phyloP scores from a whole-genome alignment of 1,284 basidiomycete genomes.

The Phylloboletellus chloephorus region DNA sequence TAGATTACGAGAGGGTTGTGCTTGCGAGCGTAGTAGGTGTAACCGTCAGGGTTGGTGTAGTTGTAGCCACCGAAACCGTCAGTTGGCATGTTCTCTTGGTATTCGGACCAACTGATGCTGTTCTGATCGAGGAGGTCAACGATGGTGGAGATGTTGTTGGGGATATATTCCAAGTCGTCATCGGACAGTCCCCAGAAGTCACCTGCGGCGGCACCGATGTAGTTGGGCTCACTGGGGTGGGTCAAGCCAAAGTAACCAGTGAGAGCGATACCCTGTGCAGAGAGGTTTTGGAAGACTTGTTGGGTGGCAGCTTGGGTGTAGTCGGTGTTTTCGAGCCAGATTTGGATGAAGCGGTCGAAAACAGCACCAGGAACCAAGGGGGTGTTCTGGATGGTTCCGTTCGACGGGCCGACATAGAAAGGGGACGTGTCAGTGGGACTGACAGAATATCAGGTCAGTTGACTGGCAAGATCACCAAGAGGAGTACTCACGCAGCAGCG shows the following conservation, averaged over 20 bases:
- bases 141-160: constrained; percentile 47
- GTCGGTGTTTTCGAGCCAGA: constrained; percentile 57
- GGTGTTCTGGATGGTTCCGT: constrained; percentile 19
- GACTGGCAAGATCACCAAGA: not conserved
- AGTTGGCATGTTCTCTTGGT: constrained; percentile 58
- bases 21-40: constrained; percentile 52
- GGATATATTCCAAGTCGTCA: constrained; percentile 39
- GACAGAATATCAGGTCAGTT: constrained; percentile 1
- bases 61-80: constrained; percentile 46
- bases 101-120: constrained; percentile 49
- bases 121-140: constrained; percentile 61
- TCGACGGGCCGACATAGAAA: constrained; percentile 25
- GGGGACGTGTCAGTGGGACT: constrained; percentile 25
- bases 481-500: constrained; percentile 22
- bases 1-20: constrained; percentile 56
- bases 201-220: constrained; percentile 45
- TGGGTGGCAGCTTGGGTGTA: constrained; percentile 32
- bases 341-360: constrained; percentile 51
- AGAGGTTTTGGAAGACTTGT: constrained; percentile 44
- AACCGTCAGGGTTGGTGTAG: constrained; percentile 40
- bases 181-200: constrained; percentile 54
- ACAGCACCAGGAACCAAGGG: constrained; percentile 34
- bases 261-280: constrained; percentile 49
- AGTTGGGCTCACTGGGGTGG: constrained; percentile 64
- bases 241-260: constrained; percentile 53